phyloP scores from a whole-genome alignment of 106 monocot species.

The Triglochin maritima region DNA sequence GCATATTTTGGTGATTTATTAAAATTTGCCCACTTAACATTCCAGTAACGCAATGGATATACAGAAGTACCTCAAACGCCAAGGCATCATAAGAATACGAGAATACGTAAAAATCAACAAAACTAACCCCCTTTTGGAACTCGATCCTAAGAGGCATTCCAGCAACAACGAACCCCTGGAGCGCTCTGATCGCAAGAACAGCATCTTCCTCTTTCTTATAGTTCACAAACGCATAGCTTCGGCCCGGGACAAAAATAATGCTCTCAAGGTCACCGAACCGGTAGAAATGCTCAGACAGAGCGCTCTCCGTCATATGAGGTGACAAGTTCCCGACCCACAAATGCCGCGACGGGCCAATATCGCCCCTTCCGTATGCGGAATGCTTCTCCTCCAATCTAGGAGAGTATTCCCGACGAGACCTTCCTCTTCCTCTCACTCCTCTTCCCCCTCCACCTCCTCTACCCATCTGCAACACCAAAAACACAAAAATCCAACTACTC shows the following conservation, averaged over 20 bases:
- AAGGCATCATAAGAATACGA: constrained; percentile 1
- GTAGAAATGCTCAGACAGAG: constrained; percentile 55
- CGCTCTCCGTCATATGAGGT: constrained; percentile 23
- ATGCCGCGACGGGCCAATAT: constrained; percentile 56
- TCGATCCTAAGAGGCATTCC: constrained; percentile 82
- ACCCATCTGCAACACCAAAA: constrained; percentile 12
- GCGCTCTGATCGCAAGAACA: constrained; percentile 45
- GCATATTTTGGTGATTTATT: background rate
- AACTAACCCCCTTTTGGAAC: constrained; percentile 98
- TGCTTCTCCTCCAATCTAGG: constrained; percentile 35
- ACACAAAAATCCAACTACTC: background rate
- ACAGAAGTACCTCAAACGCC: background rate
- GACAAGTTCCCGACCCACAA: constrained; percentile 87
- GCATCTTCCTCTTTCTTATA: constrained; percentile 63
- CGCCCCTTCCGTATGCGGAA: constrained; percentile 31
- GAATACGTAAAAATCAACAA: constrained; percentile 26
- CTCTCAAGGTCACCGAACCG: constrained; percentile 73
- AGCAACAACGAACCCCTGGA: constrained; percentile 45
- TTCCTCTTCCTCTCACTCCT: constrained; percentile 31
- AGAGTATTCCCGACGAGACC: constrained; percentile 12
- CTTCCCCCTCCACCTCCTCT: constrained; percentile 16
- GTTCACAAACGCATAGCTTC: constrained; percentile 79
- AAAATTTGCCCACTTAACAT: background rate
- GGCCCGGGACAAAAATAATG: constrained; percentile 39
- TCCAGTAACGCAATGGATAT: constrained; percentile 5